Percentiles rank a stretch among this genome's conserved stretches.
These are phyloP conservation scores for Cutaneotrichosporon sp. DNA, from an alignment of 1,284 basidiomycete genomes.

Conservation along the genomic window DNA sequence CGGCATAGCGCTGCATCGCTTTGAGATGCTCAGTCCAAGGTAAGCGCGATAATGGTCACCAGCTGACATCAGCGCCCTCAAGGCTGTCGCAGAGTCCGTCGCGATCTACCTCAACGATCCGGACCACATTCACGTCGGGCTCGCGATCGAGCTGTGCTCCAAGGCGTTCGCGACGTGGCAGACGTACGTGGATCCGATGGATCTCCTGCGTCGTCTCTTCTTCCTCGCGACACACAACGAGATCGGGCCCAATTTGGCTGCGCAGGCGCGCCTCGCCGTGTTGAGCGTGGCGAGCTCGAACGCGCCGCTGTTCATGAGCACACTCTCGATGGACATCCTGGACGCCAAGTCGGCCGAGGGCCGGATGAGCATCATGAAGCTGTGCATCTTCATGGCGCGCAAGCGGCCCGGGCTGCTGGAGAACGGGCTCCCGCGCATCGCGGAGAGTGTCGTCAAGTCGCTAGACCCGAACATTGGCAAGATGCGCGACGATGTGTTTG, in stretches of 20 bases:
- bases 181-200: slow-evolving; percentile 87
- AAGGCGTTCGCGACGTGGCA: slow-evolving; percentile 93
- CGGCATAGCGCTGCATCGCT: slow-evolving; percentile 78
- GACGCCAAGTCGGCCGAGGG: slow-evolving; percentile 76
- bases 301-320: slow-evolving; percentile 95
- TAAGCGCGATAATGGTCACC: too few species aligned
- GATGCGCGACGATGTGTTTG: slow-evolving; percentile 81
- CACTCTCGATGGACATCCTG: slow-evolving; percentile 85
- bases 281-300: slow-evolving; percentile 81
- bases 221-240: slow-evolving; percentile 78
- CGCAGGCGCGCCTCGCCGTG: slow-evolving; percentile 72
- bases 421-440: slow-evolving; percentile 79
- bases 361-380: slow-evolving; percentile 84
- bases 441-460: slow-evolving; percentile 95
- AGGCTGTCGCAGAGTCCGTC: slow-evolving; percentile 79
- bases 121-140: slow-evolving; percentile 62
- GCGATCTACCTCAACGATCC: slow-evolving; percentile 73
- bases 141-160: slow-evolving; percentile 87
- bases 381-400: slow-evolving; percentile 90
- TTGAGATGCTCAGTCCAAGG: slow-evolving; percentile 56
- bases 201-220: slow-evolving; percentile 83
- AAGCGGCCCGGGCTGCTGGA: slow-evolving; percentile 88
- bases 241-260: slow-evolving; percentile 40
- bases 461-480: slow-evolving; percentile 85
- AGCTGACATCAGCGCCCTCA: slow-evolving; percentile 11